Evolutionary conservation across 2,329 filamentous ascomycete genomes (phyloP), one percentile per base, ranked within the genome.

Genomic region (Penicillium sp.): DNA sequence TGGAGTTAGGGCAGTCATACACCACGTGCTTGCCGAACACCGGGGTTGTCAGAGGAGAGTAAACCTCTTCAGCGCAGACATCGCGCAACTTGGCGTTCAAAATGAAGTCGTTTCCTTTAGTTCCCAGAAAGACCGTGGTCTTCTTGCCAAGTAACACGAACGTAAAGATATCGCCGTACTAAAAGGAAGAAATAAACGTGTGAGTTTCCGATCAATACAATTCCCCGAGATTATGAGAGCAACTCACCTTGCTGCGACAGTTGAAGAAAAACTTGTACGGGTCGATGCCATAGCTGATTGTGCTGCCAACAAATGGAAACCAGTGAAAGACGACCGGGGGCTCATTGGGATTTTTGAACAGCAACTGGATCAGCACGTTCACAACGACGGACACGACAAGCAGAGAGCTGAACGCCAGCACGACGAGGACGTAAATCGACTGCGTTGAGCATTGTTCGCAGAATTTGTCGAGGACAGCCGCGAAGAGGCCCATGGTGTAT

Each of bases 211-310:
- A 18, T 45, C 26, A 53, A 33, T 42, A 16, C 28, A 18, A 30
- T 3, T 11, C 3, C 20, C 18, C 12, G 12, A 26, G 2, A 46
- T 28, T 21, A 16, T 21, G 23, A 16, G 16, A 9, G 16, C 8
- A 5, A 62, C 76, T 60, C 67, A 91, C 89, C 86, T 95, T 95
- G 66, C 83, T 80, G 65, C 86, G 83, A 75, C 85, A 83, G 65
- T 80, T 65, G 66, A 82, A 81, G 71, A 86, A 86, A 74, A 87
- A 86, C 58, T 78, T 79, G 72, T 81, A 85, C 1, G 84, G 67
- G 68, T 97, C 91, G 75, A 97, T 97, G 73, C 93, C 93, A 77
- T 97, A 99, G 46, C 85, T 89, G 66, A 97, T 80, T 59, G 94
- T 97, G 78, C 88, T 97, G 62, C 93, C 93, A 67, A 99, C 81